A percentile compares a stretch with the other conserved stretches of the same genome.
Conservation (phyloP, 2,329 filamentous ascomycete genomes). For the Hortaea werneckii region DNA sequence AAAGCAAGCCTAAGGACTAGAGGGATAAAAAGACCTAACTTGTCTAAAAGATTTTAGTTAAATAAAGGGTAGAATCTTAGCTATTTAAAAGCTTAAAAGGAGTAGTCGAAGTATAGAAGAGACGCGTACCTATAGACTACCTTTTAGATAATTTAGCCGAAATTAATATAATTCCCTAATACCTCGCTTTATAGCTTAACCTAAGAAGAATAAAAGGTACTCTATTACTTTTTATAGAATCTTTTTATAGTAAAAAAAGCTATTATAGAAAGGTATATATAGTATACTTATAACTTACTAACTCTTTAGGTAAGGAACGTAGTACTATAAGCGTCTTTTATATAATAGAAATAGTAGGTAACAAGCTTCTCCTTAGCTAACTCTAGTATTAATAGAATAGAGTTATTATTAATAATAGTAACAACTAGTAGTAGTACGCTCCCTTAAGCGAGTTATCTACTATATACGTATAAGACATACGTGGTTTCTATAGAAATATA, state of each 20-base stretch:
- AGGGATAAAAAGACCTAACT: not conserved
- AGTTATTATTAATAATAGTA: not conserved
- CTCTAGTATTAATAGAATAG: not conserved
- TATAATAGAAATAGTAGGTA: conserved; percentile 2
- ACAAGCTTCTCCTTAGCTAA: not conserved
- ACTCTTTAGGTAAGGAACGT: conserved; percentile 1
- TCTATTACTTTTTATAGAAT: not conserved
- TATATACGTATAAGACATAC: not conserved
- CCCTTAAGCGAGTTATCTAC: not conserved
- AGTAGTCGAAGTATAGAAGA: not conserved
- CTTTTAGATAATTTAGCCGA: not conserved
- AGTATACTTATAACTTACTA: not conserved
- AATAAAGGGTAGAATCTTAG: not conserved
- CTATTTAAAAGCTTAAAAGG: not conserved
- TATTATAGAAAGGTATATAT: not conserved
- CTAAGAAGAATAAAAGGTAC: not conserved
- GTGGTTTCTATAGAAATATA: not conserved
- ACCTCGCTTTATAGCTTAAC: not conserved
- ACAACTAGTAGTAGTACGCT: not conserved
- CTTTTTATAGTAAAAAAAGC: not conserved
- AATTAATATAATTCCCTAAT: not conserved
- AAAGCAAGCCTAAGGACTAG: not conserved
- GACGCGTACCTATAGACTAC: not conserved
- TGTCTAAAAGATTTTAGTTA: not conserved
- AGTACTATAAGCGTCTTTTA: conserved; percentile 3